Evolutionary conservation across 2,329 filamentous ascomycete species (phyloP).

Genomic region (Aspergillus brunneoviolaceus): DNA sequence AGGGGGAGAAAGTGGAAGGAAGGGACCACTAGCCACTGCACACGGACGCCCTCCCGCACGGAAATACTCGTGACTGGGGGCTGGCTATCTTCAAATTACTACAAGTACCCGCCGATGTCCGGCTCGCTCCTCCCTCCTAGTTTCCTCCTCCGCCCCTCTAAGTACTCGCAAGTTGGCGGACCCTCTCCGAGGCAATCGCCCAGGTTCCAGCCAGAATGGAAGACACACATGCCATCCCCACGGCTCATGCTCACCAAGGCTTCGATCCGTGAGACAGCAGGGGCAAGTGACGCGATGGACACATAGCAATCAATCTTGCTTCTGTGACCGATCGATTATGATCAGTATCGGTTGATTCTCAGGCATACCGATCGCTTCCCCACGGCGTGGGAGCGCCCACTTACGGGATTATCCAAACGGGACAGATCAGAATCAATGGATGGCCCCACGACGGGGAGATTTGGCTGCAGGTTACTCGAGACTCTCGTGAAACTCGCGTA

Average conservation of each 20-base stretch:
- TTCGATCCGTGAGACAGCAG: background rate
- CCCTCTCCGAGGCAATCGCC: background rate
- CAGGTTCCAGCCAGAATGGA: background rate
- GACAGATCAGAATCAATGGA: background rate
- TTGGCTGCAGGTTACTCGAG: background rate
- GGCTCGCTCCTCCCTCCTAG: background rate
- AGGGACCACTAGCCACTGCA: too few species aligned
- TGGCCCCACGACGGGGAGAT: background rate
- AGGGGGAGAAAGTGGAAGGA: background rate
- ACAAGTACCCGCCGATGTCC: conserved; percentile 5
- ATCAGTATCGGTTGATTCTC: background rate
- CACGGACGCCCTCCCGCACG: background rate
- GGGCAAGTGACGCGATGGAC: background rate
- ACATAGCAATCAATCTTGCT: background rate
- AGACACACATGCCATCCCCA: background rate
- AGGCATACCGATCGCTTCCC: background rate
- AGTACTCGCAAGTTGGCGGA: background rate
- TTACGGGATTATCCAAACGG: background rate
- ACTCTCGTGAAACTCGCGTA: background rate
- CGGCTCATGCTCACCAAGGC: background rate
- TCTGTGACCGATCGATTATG: background rate
- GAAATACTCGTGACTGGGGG: background rate
- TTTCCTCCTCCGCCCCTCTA: background rate
- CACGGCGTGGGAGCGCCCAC: background rate
- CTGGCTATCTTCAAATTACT: background rate